These are phyloP conservation scores for Aspergillus aculeatinus DNA, from an alignment of 2,329 filamentous ascomycete species.

Conservation along the genomic window DNA sequence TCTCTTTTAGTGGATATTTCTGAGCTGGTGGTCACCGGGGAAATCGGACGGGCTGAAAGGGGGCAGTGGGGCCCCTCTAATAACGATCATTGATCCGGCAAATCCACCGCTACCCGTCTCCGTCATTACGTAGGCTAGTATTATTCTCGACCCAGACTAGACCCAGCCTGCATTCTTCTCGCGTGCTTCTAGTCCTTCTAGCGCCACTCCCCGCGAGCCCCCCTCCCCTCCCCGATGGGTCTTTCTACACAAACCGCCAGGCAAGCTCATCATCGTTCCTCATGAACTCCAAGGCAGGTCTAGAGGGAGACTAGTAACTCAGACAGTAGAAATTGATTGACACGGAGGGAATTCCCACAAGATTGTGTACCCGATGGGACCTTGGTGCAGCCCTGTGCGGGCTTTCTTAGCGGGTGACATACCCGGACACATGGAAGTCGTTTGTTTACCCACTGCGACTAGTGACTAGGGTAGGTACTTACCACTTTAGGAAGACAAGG, in stretches of 20 bases:
- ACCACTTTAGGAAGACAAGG: neutral
- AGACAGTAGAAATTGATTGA: neutral
- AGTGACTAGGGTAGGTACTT: neutral
- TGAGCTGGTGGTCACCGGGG: constrained; percentile 13
- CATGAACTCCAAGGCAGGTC: neutral
- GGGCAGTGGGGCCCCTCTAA: constrained; percentile 15
- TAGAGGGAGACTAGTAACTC: neutral
- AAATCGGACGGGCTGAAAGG: constrained; percentile 20
- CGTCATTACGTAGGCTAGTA: constrained; percentile 16
- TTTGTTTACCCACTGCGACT: neutral
- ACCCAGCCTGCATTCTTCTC: constrained; percentile 22
- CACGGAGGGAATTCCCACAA: neutral
- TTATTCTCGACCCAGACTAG: constrained; percentile 4
- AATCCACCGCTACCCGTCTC: constrained; percentile 22
- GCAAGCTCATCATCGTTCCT: constrained; percentile 6
- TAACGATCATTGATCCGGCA: constrained; percentile 19
- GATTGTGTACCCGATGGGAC: neutral
- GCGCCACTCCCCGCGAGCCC: constrained; percentile 17
- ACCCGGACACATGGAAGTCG: neutral
- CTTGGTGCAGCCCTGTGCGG: constrained; percentile 3
- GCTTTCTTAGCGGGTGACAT: constrained; percentile 5
- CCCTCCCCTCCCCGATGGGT: neutral
- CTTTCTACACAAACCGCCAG: constrained; percentile 5
- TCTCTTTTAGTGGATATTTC: neutral
- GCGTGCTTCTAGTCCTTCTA: constrained; percentile 24